These are phyloP conservation scores for Radiomyces spectabilis DNA, from an alignment of 192 early-diverging fungal species.

Conservation along the genomic window DNA sequence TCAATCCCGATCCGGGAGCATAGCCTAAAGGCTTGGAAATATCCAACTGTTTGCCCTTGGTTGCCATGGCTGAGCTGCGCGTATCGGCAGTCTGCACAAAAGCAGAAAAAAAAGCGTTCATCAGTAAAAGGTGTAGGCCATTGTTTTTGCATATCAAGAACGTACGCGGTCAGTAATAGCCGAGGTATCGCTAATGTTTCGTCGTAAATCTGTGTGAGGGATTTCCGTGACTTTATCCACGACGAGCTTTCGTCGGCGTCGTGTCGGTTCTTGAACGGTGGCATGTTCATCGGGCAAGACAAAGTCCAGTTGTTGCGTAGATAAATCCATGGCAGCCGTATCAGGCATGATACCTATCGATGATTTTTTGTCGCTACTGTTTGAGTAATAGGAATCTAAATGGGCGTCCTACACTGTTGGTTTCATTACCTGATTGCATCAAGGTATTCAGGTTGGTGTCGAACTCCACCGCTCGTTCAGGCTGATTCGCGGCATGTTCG, in stretches of 20 bases:
- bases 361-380: too few species aligned
- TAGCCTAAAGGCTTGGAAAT: too few species aligned
- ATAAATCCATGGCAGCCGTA: not conserved
- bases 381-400: too few species aligned
- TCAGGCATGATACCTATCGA: not conserved
- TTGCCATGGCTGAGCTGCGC: too few species aligned
- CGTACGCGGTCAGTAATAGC: slow-evolving; percentile 43
- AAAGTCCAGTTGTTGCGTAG: slow-evolving; percentile 1
- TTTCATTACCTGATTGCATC: slow-evolving; percentile 6
- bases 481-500: not conserved
- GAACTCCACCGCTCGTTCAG: too few species aligned
- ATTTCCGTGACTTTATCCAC: slow-evolving; percentile 68
- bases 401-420: too few species aligned
- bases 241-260: slow-evolving; percentile 47
- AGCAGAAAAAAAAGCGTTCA: too few species aligned
- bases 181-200: slow-evolving; percentile 47
- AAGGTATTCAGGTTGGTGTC: slow-evolving; percentile 9
- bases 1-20: too few species aligned
- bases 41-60: too few species aligned
- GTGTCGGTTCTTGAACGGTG: slow-evolving; percentile 1
- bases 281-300: slow-evolving; percentile 2
- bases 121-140: too few species aligned
- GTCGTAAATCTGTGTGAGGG: slow-evolving; percentile 38
- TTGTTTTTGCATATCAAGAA: too few species aligned
- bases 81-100: too few species aligned